Percentiles rank a stretch among this genome's conserved stretches.
phyloP scores from a whole-genome alignment of 495 filamentous ascomycete genomes.

The Aspergillus funiculosus region DNA sequence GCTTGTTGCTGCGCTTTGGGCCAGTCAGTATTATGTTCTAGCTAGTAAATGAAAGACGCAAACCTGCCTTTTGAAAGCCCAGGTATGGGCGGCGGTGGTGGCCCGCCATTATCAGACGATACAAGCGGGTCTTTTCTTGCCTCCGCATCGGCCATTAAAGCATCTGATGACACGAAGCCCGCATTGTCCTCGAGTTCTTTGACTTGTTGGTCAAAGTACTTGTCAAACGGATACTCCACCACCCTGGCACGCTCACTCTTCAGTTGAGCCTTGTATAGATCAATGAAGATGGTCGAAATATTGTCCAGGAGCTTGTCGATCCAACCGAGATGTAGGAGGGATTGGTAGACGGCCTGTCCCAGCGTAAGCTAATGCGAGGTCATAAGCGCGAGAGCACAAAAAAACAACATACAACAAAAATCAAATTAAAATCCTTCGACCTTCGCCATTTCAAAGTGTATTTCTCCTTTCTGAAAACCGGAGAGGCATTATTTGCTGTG shows the following conservation, averaged over 20 bases:
- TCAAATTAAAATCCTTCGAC: slow-evolving; percentile 84
- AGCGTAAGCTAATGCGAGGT: slow-evolving; percentile 18
- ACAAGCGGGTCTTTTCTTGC: slow-evolving; percentile 43
- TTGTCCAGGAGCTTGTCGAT: slow-evolving; percentile 95
- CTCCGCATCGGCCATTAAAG: slow-evolving; percentile 24
- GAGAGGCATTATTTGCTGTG: slow-evolving; percentile 28
- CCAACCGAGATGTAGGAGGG: slow-evolving; percentile 89
- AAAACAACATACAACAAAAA: slow-evolving; percentile 74
- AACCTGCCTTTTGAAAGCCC: slow-evolving; percentile 46
- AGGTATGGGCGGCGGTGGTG: slow-evolving; percentile 52
- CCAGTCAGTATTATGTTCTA: slow-evolving; percentile 22
- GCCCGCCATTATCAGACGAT: slow-evolving; percentile 45
- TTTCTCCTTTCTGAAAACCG: slow-evolving; percentile 81
- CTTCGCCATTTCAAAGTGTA: slow-evolving; percentile 94
- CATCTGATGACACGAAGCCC: slow-evolving; percentile 31
- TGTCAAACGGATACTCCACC: slow-evolving; percentile 72
- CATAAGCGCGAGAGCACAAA: not conserved
- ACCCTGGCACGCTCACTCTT: slow-evolving; percentile 72
- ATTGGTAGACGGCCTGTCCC: slow-evolving; percentile 87
- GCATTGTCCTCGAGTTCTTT: slow-evolving; percentile 67
- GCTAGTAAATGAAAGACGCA: not conserved
- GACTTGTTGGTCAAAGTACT: slow-evolving; percentile 91
- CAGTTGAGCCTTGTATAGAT: slow-evolving; percentile 81
- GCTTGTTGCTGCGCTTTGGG: slow-evolving; percentile 43
- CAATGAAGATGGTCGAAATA: slow-evolving; percentile 80